A percentile compares a stretch with the other conserved stretches of the same genome.
Conservation (phyloP, 2,329 filamentous ascomycete species). For the Endocalyx cinctus region DNA sequence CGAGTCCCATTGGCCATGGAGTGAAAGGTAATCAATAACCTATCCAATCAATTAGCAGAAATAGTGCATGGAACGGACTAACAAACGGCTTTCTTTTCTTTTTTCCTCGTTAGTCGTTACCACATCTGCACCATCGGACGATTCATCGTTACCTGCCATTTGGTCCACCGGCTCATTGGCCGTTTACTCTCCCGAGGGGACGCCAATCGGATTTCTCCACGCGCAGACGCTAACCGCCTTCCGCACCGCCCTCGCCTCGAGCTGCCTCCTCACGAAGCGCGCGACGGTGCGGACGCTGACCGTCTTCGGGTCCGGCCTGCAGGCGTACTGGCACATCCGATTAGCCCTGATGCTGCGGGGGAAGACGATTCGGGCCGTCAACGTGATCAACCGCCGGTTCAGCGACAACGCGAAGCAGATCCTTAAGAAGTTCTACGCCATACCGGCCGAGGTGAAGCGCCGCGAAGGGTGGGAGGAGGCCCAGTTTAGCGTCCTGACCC, state of each 20-base stretch:
- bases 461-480: conserved; percentile 59
- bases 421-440: conserved; percentile 42
- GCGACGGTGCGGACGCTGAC: conserved; percentile 68
- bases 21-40: conserved; percentile 68
- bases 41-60: too few species aligned
- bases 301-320: conserved; percentile 82
- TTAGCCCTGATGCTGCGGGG: conserved; percentile 72
- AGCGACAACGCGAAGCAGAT: conserved; percentile 50
- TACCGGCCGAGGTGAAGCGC: conserved; percentile 40
- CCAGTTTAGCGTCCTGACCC: conserved; percentile 66
- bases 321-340: conserved; percentile 93
- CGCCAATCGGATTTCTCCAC: conserved; percentile 64
- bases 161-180: conserved; percentile 64
- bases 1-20: conserved; percentile 57
- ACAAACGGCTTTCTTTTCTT: too few species aligned
- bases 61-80: too few species aligned
- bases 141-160: conserved; percentile 29
- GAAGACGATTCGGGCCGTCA: conserved; percentile 68
- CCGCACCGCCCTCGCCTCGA: conserved; percentile 69
- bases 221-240: conserved; percentile 74
- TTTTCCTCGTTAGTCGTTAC: conserved; percentile 70
- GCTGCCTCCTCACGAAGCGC: conserved; percentile 62
- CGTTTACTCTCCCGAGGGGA: conserved; percentile 59
- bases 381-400: conserved; percentile 77
- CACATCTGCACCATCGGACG: conserved; percentile 39